Conservation (phyloP, 352 stramenopile species). For the Phytopythium chamaehyphon region DNA sequence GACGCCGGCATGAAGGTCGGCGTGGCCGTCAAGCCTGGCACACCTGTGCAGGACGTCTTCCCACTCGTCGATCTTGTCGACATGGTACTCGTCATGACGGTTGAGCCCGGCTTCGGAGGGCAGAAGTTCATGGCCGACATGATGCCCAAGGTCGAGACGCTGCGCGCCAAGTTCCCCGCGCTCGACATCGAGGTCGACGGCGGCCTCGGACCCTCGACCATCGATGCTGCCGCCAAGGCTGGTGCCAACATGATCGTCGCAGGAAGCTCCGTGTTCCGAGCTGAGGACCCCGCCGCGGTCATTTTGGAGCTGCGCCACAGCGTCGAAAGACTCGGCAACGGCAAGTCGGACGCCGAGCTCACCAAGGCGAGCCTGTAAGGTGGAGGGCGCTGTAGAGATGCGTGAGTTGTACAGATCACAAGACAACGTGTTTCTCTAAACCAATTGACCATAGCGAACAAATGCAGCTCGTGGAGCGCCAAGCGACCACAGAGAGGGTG, state of each 20-base stretch:
- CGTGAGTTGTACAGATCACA: constrained; percentile 10
- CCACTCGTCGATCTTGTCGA: constrained; percentile 88
- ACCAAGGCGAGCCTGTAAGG: constrained; percentile 43
- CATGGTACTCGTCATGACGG: constrained; percentile 98
- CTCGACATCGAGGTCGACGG: constrained; percentile 98
- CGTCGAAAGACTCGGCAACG: constrained; percentile 77
- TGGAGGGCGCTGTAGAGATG: constrained; percentile 8
- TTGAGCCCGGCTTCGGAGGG: constrained; percentile 96
- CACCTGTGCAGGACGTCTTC: constrained; percentile 84
- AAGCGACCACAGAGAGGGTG: background rate
- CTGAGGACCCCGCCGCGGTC: constrained; percentile 48
- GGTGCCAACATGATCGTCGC: constrained; percentile 98
- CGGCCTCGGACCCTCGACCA: constrained; percentile 91
- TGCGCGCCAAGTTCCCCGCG: constrained; percentile 90
- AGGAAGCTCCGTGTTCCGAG: constrained; percentile 92
- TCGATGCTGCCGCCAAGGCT: constrained; percentile 91
- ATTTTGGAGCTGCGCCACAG: constrained; percentile 85
- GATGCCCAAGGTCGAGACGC: constrained; percentile 91
- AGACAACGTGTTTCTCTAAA: constrained; percentile 7
- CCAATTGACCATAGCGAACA: constrained; percentile 24
- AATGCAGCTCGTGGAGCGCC: constrained; percentile 2
- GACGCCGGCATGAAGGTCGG: constrained; percentile 93
- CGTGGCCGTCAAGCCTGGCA: constrained; percentile 94
- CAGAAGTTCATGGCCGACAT: constrained; percentile 97
- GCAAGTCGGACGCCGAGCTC: constrained; percentile 59